Conservation (phyloP, 371 early-diverging fungal species). For the Haplosporangium sp. region DNA sequence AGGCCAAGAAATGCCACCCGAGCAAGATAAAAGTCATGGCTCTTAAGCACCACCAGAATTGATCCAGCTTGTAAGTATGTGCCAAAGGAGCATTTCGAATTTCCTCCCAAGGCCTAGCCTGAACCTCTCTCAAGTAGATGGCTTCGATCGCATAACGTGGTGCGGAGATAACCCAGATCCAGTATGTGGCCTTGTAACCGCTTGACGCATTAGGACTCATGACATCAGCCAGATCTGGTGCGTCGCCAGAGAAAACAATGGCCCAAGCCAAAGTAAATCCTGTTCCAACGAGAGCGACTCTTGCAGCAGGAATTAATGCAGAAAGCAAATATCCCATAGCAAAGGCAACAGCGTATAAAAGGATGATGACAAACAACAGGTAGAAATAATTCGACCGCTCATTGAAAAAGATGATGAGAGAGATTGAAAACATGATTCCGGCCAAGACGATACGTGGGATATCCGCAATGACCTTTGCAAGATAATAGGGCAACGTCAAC, state of each 20-base stretch:
- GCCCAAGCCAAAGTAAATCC: constrained; percentile 63
- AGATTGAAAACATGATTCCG: constrained; percentile 60
- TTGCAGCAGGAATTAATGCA: constrained; percentile 47
- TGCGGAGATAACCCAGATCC: constrained; percentile 58
- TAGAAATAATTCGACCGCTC: constrained; percentile 55
- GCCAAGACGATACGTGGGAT: constrained; percentile 65
- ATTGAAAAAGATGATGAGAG: constrained; percentile 62
- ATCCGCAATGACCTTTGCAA: constrained; percentile 66
- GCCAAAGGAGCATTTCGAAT: constrained; percentile 34
- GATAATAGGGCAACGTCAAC: constrained; percentile 61
- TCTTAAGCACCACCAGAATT: constrained; percentile 50
- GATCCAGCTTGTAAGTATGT: constrained; percentile 36
- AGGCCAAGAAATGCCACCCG: constrained; percentile 60
- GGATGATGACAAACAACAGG: constrained; percentile 47
- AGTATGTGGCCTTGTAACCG: constrained; percentile 52
- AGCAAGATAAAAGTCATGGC: constrained; percentile 54
- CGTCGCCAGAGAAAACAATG: constrained; percentile 62
- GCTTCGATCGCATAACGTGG: constrained; percentile 68
- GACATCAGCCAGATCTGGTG: constrained; percentile 58
- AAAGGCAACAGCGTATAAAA: constrained; percentile 51
- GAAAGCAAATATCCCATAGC: constrained; percentile 62
- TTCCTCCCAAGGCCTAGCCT: constrained; percentile 56
- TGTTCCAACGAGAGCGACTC: constrained; percentile 58
- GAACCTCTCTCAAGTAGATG: constrained; percentile 60
- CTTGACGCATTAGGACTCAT: constrained; percentile 22